These are phyloP conservation scores for Aegilops bicornis DNA, from an alignment of 176 grass and related monocot species.

Conservation along the genomic window DNA sequence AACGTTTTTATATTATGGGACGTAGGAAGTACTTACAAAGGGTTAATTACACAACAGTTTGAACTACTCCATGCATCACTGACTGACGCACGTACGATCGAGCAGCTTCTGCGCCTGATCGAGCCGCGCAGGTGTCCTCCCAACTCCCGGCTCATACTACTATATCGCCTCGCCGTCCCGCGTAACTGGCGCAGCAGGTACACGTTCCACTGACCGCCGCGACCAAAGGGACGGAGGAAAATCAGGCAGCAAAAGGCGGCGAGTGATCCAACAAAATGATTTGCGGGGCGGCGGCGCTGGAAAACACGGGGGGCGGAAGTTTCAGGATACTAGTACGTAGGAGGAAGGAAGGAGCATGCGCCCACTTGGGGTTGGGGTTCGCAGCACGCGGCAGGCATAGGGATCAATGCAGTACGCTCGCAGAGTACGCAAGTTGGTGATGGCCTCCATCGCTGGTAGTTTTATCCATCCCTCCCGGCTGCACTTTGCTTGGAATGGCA, in stretches of 20 bases:
- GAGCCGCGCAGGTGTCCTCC: not conserved
- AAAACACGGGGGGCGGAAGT: not conserved
- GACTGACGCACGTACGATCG: too few species aligned
- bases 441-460: not conserved
- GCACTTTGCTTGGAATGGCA: constrained; percentile 14
- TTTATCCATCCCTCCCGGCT: not conserved
- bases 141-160: too few species aligned
- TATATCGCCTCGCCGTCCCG: not conserved
- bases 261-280: too few species aligned
- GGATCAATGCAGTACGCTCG: not conserved
- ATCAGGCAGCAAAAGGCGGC: not conserved
- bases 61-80: not conserved
- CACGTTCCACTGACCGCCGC: not conserved
- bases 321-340: not conserved
- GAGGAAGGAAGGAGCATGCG: not conserved
- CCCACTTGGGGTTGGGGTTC: not conserved
- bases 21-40: too few species aligned
- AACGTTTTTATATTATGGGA: too few species aligned
- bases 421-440: not conserved
- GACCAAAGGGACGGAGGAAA: not conserved
- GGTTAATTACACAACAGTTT: too few species aligned
- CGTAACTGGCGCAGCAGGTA: not conserved
- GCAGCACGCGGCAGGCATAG: not conserved
- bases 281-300: too few species aligned
- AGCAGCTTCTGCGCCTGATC: not conserved